Evolutionary conservation across 139 green algal species (phyloP), one percentile per base, ranked within the genome.

Genomic region (Edaphochlamys debaryana): DNA sequence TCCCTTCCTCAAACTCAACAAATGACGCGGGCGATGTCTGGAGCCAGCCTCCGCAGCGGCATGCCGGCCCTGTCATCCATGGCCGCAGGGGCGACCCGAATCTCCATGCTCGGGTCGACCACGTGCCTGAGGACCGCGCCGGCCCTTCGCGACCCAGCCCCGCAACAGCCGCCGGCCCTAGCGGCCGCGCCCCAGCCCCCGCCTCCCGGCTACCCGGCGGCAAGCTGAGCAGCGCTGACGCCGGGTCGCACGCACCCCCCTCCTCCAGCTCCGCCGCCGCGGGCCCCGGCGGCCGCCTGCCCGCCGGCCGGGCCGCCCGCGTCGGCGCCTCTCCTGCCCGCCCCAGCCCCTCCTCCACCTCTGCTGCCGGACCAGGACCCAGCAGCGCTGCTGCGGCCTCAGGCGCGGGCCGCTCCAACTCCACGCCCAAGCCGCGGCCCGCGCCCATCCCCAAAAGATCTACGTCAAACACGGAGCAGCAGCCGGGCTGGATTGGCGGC

Each of bases 371-470:
- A 19, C 20, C 50, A 58, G 50, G 50, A 19, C 4, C 50, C 4
- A 17, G 50, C 50, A 17, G 7, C 67, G 6, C 34, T 7, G 37
- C 13, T 6, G 54, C 27, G 13, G 11, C 37, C 34, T n/a, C n/a
- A n/a, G n/a, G n/a, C n/a, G n/a, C n/a, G n/a, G n/a, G n/a, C 25
- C 72, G 72, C 23, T 67, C 73, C 23, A 32, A 56, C 23, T 80
- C 73, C 7, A 80, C 37, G 0, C 73, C 73, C 58, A 69, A 69
- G 37, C 73, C 73, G 15, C 56, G 73, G 13, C 73, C 73, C 4
- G 58, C 9, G 3, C 34, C 25, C 0, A 13, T 29, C 1, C 73
- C 73, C 15, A 80, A 80, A 60, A 56, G 73, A 3, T 70, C 73
- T 56, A 80, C 56, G 1, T 79, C 72, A 13, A 68, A 67, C 66